Evolutionary conservation across 2,329 filamentous ascomycete genomes (phyloP).

Genomic region (Dothistroma septosporum): DNA sequence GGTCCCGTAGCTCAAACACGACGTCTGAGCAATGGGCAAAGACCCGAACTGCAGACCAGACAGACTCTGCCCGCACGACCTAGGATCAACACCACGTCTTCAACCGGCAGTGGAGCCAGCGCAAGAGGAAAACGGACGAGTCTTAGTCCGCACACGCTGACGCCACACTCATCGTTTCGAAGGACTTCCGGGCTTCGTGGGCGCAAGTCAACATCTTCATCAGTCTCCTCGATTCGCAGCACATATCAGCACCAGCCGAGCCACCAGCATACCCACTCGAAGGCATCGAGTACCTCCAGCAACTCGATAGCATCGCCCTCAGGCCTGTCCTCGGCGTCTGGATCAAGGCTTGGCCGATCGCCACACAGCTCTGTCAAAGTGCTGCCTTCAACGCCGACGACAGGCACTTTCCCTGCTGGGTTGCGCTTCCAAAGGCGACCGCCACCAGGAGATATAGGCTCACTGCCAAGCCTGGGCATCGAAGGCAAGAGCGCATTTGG

Average conservation of each 20-base stretch:
- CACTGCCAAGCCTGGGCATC: constrained; percentile 25
- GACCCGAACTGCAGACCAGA: constrained; percentile 38
- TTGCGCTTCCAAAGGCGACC: constrained; percentile 59
- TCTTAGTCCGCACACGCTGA: constrained; percentile 75
- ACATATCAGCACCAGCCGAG: constrained; percentile 72
- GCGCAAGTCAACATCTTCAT: constrained; percentile 92
- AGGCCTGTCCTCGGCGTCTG: constrained; percentile 49
- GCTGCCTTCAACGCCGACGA: constrained; percentile 81
- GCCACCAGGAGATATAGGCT: constrained; percentile 31
- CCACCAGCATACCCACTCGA: constrained; percentile 75
- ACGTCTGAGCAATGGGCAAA: constrained; percentile 30
- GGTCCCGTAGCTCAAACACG: constrained; percentile 33
- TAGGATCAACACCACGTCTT: constrained; percentile 41
- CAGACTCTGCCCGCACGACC: constrained; percentile 41
- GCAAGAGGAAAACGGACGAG: constrained; percentile 39
- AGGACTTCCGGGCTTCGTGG: constrained; percentile 82
- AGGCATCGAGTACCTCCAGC: constrained; percentile 88
- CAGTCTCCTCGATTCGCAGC: constrained; percentile 85
- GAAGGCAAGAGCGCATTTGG: constrained; percentile 27
- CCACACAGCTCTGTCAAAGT: constrained; percentile 92
- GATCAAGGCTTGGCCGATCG: constrained; percentile 61
- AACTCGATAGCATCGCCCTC: constrained; percentile 56
- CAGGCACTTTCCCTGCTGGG: constrained; percentile 72
- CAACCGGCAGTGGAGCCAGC: constrained; percentile 32
- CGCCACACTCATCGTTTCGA: constrained; percentile 80